A percentile compares a stretch with the other conserved stretches of the same genome.
Conservation (phyloP, 73 alveolate genomes). For the Paramecium octaurelia region DNA sequence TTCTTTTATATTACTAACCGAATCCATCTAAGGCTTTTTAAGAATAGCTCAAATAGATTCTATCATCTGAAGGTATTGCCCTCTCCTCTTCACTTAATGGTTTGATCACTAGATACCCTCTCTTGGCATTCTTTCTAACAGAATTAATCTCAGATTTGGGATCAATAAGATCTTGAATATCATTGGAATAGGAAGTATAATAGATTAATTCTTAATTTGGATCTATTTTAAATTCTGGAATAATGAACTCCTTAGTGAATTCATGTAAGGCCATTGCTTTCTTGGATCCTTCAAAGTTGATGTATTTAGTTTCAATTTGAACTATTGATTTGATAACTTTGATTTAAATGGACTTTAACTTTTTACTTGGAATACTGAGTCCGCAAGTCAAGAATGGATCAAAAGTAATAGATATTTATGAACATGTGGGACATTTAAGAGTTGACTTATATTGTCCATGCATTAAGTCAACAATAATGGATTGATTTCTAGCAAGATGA, state of each 20-base stretch:
- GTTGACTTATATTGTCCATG: slow-evolving; percentile 95
- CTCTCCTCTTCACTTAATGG: not conserved
- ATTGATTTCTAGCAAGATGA: slow-evolving; percentile 88
- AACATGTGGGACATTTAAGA: slow-evolving; percentile 89
- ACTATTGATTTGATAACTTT: not conserved
- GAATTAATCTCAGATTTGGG: not conserved
- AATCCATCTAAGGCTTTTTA: not conserved
- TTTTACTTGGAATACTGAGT: slow-evolving; percentile 86
- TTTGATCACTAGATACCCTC: not conserved
- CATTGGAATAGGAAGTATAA: not conserved
- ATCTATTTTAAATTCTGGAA: slow-evolving; percentile 11
- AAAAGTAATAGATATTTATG: slow-evolving; percentile 83
- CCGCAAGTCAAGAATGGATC: slow-evolving; percentile 93
- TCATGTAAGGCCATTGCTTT: not conserved
- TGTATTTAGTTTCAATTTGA: not conserved
- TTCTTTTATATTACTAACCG: not conserved
- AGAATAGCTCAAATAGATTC: not conserved
- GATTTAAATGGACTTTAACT: slow-evolving; percentile 18
- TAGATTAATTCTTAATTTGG: not conserved
- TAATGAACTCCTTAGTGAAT: not conserved
- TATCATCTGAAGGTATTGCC: not conserved
- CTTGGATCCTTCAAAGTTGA: not conserved
- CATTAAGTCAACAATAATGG: slow-evolving; percentile 92
- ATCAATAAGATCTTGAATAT: not conserved
- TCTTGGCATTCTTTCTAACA: not conserved